Conservation (phyloP, 495 filamentous ascomycete species). For the Penicillium atrosanguineum region DNA sequence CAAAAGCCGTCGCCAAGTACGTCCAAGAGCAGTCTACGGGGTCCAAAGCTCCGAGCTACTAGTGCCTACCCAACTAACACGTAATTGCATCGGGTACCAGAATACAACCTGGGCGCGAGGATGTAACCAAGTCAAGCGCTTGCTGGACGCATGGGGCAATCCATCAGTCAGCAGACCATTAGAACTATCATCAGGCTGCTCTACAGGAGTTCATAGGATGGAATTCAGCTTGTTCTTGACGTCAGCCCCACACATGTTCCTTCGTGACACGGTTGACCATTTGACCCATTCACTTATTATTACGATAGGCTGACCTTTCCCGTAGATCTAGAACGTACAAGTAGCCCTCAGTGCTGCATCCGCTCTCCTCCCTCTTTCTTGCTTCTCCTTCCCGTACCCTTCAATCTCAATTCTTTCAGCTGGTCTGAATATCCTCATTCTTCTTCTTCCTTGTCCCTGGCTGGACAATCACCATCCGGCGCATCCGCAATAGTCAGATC, state of each 20-base stretch:
- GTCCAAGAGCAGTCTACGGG: not conserved
- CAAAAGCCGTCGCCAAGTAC: conserved; percentile 7
- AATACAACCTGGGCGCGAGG: conserved; percentile 12
- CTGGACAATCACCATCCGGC: conserved; percentile 1
- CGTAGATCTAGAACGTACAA: conserved; percentile 14
- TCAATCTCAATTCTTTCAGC: conserved; percentile 16
- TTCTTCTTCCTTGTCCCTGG: not conserved
- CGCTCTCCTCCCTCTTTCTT: not conserved
- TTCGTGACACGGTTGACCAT: conserved; percentile 6
- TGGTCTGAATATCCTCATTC: conserved; percentile 17
- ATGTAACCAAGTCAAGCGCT: conserved; percentile 13
- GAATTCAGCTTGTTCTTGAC: conserved; percentile 18
- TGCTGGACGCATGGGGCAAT: conserved; percentile 15
- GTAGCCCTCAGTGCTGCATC: conserved; percentile 4
- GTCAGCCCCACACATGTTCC: conserved; percentile 21
- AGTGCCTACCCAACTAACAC: not conserved
- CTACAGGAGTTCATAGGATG: not conserved
- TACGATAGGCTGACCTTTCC: conserved; percentile 6
- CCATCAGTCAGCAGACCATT: not conserved
- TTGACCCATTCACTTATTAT: conserved; percentile 16
- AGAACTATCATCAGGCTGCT: conserved; percentile 1
- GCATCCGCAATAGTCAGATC: conserved; percentile 1
- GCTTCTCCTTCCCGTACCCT: not conserved
- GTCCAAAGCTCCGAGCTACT: not conserved
- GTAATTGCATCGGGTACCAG: not conserved